These are phyloP conservation scores for Leptomonas seymouri DNA, from an alignment of 208 protist species.

Conservation along the genomic window DNA sequence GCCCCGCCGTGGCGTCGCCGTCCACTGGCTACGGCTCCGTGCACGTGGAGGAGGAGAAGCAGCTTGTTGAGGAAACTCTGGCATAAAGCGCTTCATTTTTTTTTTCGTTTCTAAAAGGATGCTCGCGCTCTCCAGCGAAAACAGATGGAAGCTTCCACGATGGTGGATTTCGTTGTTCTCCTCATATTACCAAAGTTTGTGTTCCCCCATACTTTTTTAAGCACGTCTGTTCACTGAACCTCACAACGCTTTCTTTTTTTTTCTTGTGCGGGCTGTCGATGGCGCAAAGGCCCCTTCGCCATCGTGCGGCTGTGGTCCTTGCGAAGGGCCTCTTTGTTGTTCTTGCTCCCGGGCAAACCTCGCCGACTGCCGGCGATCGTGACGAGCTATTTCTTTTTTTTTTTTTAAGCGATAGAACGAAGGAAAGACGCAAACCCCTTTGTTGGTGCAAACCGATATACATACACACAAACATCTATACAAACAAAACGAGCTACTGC, in stretches of 20 bases:
- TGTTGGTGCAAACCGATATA: no score
- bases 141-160: not conserved
- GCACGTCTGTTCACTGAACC: no score
- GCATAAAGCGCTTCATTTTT: constrained; percentile 30
- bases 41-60: constrained; percentile 87
- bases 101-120: no score
- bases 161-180: not conserved
- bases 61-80: constrained; percentile 67
- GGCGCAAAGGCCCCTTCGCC: not conserved
- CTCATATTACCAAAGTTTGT: constrained; percentile 19
- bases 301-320: not conserved
- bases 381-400: constrained; percentile 9
- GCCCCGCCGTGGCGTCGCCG: constrained; percentile 79
- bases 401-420: not conserved
- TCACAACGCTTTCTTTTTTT: no score
- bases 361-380: not conserved
- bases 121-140: no score
- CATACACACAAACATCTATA: no score
- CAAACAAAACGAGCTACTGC: no score
- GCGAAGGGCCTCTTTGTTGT: constrained; percentile 1
- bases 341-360: not conserved
- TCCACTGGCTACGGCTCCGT: constrained; percentile 90
- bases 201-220: no score
- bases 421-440: no score
- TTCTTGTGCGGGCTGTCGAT: not conserved